Evolutionary conservation across 179 eudicot genomes (phyloP), one percentile per base, ranked within the genome.

Genomic region (Corrigiola litoralis): DNA sequence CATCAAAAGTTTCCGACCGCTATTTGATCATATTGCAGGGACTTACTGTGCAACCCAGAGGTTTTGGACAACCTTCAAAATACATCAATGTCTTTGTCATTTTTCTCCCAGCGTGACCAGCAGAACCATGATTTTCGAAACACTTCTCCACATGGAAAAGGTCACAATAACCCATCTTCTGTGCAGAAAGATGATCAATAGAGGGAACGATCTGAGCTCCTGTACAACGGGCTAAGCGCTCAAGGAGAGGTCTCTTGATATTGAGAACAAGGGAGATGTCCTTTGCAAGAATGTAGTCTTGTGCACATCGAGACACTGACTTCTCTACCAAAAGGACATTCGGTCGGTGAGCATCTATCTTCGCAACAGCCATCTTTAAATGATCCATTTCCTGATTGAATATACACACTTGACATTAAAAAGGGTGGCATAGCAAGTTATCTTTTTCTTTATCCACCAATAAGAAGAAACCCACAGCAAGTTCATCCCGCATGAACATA

Each of bases 301-400:
- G 97, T 10, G 99, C 99, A 79, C 77, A 79, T 62, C 99, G 83
- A 48, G 99, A 91, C 73, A 95, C 99, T 54, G 99, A 85, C 82
- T 92, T 95, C 86, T 95, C 99, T 54, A 95, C 99, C 76, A 95
- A 78, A 77, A 95, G 85, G 48, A 95, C 74, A 80, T 85, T 75
- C 31, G 97, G 97, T 45, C 74, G 81, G 55, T 95, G 96, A 11
- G 84, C 88, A 69, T 80, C 95, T 60, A 95, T 91, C 80, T 87
- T 95, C 17, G 99, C 96, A 69, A 95, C 99, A 73, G 99, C 99
- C 99, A 95, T 95, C 87, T 88, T 91, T 53, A 95, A 79, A 79
- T 95, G 97, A 75, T 95, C 99, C 95, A 78, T 91, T 85, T 95
- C 99, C 99, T 94, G 79, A 21, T 71, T 50, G 55, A 57, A 12